Evolutionary conservation across 1,284 basidiomycete genomes (phyloP).

Genomic region (Cerioporus squamosus): DNA sequence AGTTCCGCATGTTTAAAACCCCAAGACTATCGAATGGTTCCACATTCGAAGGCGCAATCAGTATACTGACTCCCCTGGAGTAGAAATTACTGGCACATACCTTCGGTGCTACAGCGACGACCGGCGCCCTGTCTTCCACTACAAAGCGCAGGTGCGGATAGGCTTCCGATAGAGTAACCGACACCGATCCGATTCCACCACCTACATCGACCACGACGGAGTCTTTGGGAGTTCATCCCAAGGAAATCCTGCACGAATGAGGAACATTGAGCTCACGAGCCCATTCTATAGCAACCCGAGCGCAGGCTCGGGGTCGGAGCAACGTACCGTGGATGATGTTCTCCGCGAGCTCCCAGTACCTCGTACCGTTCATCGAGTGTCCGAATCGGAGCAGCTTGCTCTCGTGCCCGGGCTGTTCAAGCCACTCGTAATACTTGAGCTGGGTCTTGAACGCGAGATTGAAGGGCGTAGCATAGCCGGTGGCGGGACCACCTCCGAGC

Average conservation of each 20-base stretch:
- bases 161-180: conserved; percentile 25
- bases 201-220: conserved; percentile 41
- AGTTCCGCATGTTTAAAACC: conserved; percentile 16
- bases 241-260: conserved; percentile 53
- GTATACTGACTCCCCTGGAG: background rate
- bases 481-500: conserved; percentile 4
- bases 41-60: background rate
- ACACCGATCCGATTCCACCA: conserved; percentile 36
- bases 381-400: conserved; percentile 16
- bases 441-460: conserved; percentile 34
- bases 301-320: background rate
- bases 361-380: conserved; percentile 22
- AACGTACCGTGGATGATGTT: conserved; percentile 21
- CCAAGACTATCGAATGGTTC: conserved; percentile 13
- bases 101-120: conserved; percentile 34
- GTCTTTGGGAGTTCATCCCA: conserved; percentile 58
- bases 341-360: conserved; percentile 22
- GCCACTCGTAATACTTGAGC: conserved; percentile 17
- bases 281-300: background rate
- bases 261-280: background rate
- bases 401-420: conserved; percentile 18
- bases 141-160: conserved; percentile 27
- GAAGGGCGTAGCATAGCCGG: conserved; percentile 11
- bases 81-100: conserved; percentile 17
- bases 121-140: conserved; percentile 35